Evolutionary conservation across 2,329 filamentous ascomycete species (phyloP).

Genomic region (Calonectria montana): DNA sequence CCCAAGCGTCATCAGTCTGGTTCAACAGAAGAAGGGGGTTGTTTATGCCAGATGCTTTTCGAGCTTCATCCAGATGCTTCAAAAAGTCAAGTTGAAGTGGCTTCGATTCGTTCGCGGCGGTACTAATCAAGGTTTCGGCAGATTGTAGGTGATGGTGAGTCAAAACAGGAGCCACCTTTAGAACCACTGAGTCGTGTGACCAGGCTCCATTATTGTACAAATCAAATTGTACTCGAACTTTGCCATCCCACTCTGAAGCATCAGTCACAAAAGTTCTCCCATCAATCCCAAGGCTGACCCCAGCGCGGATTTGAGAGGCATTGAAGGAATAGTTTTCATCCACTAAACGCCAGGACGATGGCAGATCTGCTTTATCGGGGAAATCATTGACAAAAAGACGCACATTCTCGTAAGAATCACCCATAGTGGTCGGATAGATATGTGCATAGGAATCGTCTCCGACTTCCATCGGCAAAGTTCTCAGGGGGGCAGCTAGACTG

Average conservation of each 20-base stretch:
- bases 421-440: conserved; percentile 25
- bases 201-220: conserved; percentile 36
- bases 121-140: conserved; percentile 42
- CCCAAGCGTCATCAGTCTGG: conserved; percentile 47
- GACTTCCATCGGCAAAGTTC: conserved; percentile 43
- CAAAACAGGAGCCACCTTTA: conserved; percentile 52
- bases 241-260: conserved; percentile 42
- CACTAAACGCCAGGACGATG: conserved; percentile 41
- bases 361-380: conserved; percentile 1
- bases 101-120: conserved; percentile 3
- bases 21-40: conserved; percentile 38
- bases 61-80: conserved; percentile 34
- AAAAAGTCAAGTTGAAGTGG: conserved; percentile 23
- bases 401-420: conserved; percentile 31
- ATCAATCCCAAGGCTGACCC: conserved; percentile 51
- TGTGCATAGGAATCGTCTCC: conserved; percentile 27
- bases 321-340: conserved; percentile 44
- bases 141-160: conserved; percentile 51
- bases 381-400: conserved; percentile 43
- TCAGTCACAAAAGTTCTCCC: conserved; percentile 44
- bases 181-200: conserved; percentile 42
- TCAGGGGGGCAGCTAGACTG: conserved; percentile 46
- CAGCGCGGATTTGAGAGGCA: conserved; percentile 40
- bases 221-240: conserved; percentile 42
- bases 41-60: conserved; percentile 26